phyloP scores from a whole-genome alignment of 1,139 yeast genomes.

The Magnusiomyces sp. region DNA sequence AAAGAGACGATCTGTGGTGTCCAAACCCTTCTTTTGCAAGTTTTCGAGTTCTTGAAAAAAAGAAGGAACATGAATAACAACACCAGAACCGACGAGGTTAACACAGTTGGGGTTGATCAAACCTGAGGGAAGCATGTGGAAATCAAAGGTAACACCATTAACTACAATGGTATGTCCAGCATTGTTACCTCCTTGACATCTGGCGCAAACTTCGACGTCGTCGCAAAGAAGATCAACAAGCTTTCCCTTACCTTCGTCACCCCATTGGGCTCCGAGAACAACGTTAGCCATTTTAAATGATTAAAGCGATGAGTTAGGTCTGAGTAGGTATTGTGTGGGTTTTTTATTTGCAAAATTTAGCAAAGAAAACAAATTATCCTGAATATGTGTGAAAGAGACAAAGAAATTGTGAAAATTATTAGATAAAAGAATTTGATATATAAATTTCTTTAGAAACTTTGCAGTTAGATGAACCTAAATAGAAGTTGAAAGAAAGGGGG shows the following conservation, averaged over 20 bases:
- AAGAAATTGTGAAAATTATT: background rate
- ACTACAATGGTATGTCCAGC: conserved; percentile 99
- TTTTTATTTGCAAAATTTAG: background rate
- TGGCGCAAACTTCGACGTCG: conserved; percentile 89
- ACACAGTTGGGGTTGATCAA: conserved; percentile 85
- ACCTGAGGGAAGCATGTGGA: conserved; percentile 98
- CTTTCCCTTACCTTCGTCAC: conserved; percentile 99
- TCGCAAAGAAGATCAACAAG: conserved; percentile 90
- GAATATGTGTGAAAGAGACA: background rate
- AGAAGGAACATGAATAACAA: conserved; percentile 90
- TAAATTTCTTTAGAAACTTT: background rate
- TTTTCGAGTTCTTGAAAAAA: conserved; percentile 79
- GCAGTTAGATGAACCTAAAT: background rate
- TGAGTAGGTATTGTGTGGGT: background rate
- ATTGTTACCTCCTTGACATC: conserved; percentile 98
- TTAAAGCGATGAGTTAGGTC: conserved; percentile 1
- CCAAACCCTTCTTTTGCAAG: conserved; percentile 62
- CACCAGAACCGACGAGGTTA: conserved; percentile 92
- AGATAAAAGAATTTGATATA: background rate
- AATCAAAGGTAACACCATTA: conserved; percentile 78
- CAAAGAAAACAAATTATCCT: too few species aligned
- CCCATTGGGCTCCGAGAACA: conserved; percentile 98
- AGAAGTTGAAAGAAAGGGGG: background rate
- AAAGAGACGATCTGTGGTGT: conserved; percentile 73
- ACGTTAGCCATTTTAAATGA: conserved; percentile 61